Evolutionary conservation across 2,329 filamentous ascomycete genomes (phyloP), one percentile per base, ranked within the genome.

Genomic region (Fusarium nematophilum): DNA sequence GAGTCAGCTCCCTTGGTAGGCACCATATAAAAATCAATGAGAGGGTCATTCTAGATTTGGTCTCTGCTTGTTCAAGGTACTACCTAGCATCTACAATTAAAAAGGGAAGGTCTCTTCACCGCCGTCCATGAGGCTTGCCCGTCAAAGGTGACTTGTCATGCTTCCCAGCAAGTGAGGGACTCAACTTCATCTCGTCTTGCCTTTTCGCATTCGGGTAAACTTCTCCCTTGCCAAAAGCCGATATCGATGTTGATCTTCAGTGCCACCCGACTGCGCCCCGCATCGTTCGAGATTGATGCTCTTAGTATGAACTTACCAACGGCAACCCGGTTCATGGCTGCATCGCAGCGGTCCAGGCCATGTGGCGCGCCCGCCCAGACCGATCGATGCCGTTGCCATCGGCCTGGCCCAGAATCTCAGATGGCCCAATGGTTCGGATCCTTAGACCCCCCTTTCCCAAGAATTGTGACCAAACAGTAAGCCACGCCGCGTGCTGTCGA

Each of bases 351-450:
- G 65, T 62, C 64, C 43, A 64, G 62, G 50, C 59, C 53, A 54
- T 27, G 59, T 67, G 59, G 59, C 62, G 56, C 48, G 29, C 50
- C n/a, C n/a, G 59, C 47, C 62, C 43, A 67, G 64, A 67, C 64
- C 49, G 47, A 63, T 65, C 64, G 53, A 60, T 60, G 49, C 40
- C 30, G 23, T 40, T 40, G 23, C 26, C 31, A 29, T 48, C 44
- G 37, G 38, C 45, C 36, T 47, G 54, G 49, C 39, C 54, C 45
- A 55, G 45, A 57, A 51, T 36, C 49, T 48, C 36, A 43, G 53
- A 40, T 43, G 40, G 17, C 30, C 47, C 49, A 27, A 37, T 23
- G 53, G 44, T 40, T 38, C 18, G 48, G 59, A 40, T 40, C 26
- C 38, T 23, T 34, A 48, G 30, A 47, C 30, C 15, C 25, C 49